Evolutionary conservation across 208 protist species (phyloP).

Genomic region (Leishmania martiniquensis): DNA sequence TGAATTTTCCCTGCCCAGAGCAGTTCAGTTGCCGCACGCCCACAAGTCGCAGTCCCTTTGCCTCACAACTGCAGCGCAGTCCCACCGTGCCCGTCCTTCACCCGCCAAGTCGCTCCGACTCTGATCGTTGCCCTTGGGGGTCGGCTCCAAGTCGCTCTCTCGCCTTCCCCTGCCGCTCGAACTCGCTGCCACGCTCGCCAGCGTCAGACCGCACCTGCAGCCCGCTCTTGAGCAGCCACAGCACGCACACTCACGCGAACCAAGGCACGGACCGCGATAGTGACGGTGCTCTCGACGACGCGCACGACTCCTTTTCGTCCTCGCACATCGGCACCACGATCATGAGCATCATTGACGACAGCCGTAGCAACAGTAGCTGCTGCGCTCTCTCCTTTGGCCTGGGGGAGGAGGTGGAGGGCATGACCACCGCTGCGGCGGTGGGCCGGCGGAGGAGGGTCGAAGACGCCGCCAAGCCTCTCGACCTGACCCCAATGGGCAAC

Average conservation of each 20-base stretch:
- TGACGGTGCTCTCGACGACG: conserved; percentile 17
- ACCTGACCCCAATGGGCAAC: neutral
- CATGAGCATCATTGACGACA: conserved; percentile 24
- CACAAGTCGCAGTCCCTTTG: conserved; percentile 3
- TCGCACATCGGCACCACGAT: conserved; percentile 26
- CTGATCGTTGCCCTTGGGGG: neutral
- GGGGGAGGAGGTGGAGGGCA: conserved; percentile 4
- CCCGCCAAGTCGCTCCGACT: conserved; percentile 1
- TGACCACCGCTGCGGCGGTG: neutral
- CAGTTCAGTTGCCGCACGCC: neutral
- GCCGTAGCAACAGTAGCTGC: conserved; percentile 21
- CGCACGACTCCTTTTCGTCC: conserved; percentile 13
- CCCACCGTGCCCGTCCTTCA: neutral
- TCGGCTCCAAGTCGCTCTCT: neutral
- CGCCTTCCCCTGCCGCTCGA: conserved; percentile 1
- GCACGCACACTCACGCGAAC: neutral
- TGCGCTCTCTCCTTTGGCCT: neutral
- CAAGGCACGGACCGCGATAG: conserved; percentile 11
- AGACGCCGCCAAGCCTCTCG: neutral
- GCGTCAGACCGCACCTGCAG: conserved; percentile 5
- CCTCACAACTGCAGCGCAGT: conserved; percentile 4
- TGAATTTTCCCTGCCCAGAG: neutral
- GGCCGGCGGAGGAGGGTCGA: neutral
- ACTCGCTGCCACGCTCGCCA: conserved; percentile 5
- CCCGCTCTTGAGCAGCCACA: conserved; percentile 3